Percentiles rank a stretch among this genome's conserved stretches.
These are phyloP conservation scores for Exophiala lecanii-corni DNA, from an alignment of 2,329 filamentous ascomycete genomes.

Conservation along the genomic window DNA sequence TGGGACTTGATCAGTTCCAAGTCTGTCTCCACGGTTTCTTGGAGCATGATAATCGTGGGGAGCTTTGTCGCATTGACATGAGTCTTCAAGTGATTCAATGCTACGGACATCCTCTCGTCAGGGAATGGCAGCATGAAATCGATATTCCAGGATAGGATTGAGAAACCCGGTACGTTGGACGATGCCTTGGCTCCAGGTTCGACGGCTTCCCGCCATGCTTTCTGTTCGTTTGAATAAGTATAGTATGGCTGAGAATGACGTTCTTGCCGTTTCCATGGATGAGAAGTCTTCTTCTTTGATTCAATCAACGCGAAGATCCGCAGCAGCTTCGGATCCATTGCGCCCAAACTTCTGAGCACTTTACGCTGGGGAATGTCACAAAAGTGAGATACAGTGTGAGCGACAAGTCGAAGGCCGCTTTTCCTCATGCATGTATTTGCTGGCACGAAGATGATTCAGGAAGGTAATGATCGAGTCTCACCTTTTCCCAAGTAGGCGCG, in stretches of 20 bases:
- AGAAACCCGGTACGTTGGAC: constrained; percentile 20
- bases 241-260: constrained; percentile 25
- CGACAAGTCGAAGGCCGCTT: no score
- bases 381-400: no score
- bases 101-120: constrained; percentile 39
- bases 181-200: neutral
- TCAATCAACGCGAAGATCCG: constrained; percentile 21
- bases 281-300: constrained; percentile 22
- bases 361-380: no score
- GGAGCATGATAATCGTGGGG: constrained; percentile 46
- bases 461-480: no score
- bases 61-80: constrained; percentile 26
- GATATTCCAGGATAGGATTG: constrained; percentile 47
- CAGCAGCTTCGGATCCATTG: constrained; percentile 19
- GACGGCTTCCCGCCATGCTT: constrained; percentile 17
- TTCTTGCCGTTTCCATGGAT: constrained; percentile 25
- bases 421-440: no score
- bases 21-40: constrained; percentile 49
- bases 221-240: constrained; percentile 15
- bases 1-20: constrained; percentile 41
- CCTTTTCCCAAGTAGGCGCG: no score
- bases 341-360: no score
- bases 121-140: constrained; percentile 40
- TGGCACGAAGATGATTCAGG: no score
- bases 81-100: constrained; percentile 36